Percentiles rank a stretch among this genome's conserved stretches.
phyloP scores from a whole-genome alignment of 1,284 basidiomycete species.

The Bjerkandera adusta region DNA sequence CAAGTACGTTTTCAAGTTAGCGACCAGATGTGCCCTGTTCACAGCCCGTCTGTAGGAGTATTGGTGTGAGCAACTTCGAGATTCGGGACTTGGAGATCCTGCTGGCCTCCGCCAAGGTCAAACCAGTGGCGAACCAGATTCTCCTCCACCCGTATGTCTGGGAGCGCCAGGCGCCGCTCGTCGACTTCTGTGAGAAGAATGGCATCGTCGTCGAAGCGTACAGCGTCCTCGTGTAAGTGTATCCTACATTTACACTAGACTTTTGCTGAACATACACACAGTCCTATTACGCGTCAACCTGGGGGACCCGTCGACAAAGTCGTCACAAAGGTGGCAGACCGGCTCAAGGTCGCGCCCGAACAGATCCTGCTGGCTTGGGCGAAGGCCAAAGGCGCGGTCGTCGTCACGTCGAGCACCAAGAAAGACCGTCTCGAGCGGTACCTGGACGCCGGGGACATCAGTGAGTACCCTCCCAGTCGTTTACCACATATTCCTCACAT shows the following conservation, averaged over 20 bases:
- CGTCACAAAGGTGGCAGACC: conserved; percentile 52
- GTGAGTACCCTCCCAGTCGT: conserved; percentile 29
- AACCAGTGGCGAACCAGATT: conserved; percentile 78
- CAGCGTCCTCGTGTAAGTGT: conserved; percentile 57
- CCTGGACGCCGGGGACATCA: conserved; percentile 46
- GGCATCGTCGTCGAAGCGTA: conserved; percentile 74
- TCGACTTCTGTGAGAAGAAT: conserved; percentile 57
- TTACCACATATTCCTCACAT: conserved; percentile 1
- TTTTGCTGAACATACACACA: conserved; percentile 9
- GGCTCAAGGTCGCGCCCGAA: conserved; percentile 60
- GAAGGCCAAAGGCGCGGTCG: conserved; percentile 59
- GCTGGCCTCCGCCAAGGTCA: conserved; percentile 54
- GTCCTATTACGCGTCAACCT: conserved; percentile 65
- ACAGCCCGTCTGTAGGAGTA: conserved; percentile 47
- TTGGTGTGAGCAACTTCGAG: conserved; percentile 79
- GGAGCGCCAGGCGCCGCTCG: conserved; percentile 44
- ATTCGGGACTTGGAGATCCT: conserved; percentile 58
- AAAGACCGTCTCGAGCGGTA: conserved; percentile 55
- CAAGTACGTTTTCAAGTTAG: conserved; percentile 39
- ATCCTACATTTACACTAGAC: not conserved
- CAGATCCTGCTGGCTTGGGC: conserved; percentile 75
- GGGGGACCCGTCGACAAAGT: conserved; percentile 74
- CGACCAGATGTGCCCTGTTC: not conserved
- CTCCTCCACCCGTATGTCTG: conserved; percentile 74
- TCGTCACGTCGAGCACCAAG: conserved; percentile 65